Evolutionary conservation across 495 filamentous ascomycete genomes (phyloP).

Genomic region (Penicillium angulare): DNA sequence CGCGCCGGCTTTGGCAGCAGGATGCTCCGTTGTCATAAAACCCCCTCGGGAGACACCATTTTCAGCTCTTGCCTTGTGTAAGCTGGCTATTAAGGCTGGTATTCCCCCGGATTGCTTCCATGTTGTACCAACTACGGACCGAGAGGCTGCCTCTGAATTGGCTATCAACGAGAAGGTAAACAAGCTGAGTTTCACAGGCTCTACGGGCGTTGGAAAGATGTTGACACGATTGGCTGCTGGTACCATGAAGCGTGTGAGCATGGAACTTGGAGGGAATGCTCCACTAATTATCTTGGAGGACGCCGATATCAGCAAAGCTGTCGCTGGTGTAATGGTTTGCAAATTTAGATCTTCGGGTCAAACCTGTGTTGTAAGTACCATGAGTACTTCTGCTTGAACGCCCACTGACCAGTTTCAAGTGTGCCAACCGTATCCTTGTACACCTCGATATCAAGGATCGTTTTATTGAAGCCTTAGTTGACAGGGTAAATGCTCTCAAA

Average conservation of each 20-base stretch:
- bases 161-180: conserved; percentile 14
- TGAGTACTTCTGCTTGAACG: no score
- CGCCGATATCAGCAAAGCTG: conserved; percentile 63
- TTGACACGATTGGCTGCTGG: conserved; percentile 49
- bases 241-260: conserved; percentile 67
- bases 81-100: conserved; percentile 45
- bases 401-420: no score
- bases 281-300: conserved; percentile 86
- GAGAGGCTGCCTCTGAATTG: conserved; percentile 27
- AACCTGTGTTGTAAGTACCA: conserved; percentile 54
- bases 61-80: conserved; percentile 43
- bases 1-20: conserved; percentile 53
- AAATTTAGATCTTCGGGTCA: conserved; percentile 54
- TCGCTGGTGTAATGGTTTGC: conserved; percentile 63
- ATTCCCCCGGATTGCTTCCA: conserved; percentile 16
- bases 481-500: conserved; percentile 62
- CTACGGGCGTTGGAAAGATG: conserved; percentile 26
- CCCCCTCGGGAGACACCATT: conserved; percentile 50
- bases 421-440: conserved; percentile 66
- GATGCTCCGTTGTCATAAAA: conserved; percentile 50
- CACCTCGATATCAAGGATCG: conserved; percentile 27
- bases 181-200: conserved; percentile 54
- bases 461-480: conserved; percentile 50
- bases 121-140: conserved; percentile 22
- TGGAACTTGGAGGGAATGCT: conserved; percentile 75